Conservation (phyloP, 805 yeast genomes). For the Starmera caribaea region DNA sequence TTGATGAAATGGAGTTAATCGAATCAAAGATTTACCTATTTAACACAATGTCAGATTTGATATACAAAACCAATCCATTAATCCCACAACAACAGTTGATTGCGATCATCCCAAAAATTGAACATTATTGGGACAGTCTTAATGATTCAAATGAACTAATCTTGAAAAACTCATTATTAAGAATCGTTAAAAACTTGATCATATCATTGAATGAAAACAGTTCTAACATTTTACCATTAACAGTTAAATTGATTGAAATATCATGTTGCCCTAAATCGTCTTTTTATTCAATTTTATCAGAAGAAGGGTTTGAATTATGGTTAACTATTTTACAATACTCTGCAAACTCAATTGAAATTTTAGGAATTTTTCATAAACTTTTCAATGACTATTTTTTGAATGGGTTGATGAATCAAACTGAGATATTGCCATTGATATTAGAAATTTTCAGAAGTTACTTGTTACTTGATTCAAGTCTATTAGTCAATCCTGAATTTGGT, state of each 20-base stretch:
- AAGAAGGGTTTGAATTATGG: slow-evolving; percentile 88
- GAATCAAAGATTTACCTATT: slow-evolving; percentile 74
- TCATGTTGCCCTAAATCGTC: slow-evolving; percentile 56
- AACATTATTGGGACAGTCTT: slow-evolving; percentile 65
- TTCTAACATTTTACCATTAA: slow-evolving; percentile 39
- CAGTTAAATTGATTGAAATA: slow-evolving; percentile 52
- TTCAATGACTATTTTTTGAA: slow-evolving; percentile 30
- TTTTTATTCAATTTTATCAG: slow-evolving; percentile 50
- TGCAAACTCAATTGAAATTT: slow-evolving; percentile 3
- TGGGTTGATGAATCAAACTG: slow-evolving; percentile 64
- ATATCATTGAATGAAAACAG: slow-evolving; percentile 45
- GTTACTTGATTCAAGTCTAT: slow-evolving; percentile 31
- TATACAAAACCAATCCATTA: slow-evolving; percentile 57
- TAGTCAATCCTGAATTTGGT: slow-evolving; percentile 28
- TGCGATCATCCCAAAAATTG: slow-evolving; percentile 49
- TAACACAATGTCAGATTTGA: slow-evolving; percentile 53
- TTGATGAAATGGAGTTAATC: slow-evolving; percentile 43
- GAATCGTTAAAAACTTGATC: slow-evolving; percentile 50
- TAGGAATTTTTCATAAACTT: no score
- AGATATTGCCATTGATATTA: slow-evolving; percentile 54
- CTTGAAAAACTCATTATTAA: slow-evolving; percentile 37
- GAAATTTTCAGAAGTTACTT: slow-evolving; percentile 57
- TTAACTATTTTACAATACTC: slow-evolving; percentile 57
- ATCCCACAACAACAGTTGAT: slow-evolving; percentile 41
- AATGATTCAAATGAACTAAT: slow-evolving; percentile 33